A percentile compares a stretch with the other conserved stretches of the same genome.
Evolutionary conservation across 139 green algal genomes (phyloP).

Genomic region (Haematococcus lacustris): DNA sequence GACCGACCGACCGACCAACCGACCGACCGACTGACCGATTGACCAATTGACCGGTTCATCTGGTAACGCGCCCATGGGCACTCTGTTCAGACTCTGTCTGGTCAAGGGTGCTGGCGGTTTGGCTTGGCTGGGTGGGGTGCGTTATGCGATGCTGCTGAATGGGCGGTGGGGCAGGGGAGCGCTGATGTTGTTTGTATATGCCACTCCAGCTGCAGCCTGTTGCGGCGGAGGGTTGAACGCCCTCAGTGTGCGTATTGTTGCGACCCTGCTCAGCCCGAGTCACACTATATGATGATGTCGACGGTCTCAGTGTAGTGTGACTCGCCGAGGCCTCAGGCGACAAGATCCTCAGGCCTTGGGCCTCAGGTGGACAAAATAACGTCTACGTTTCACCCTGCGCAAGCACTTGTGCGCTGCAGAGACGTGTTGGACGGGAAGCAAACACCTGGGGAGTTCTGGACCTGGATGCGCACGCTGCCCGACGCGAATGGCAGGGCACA

Average conservation of each 20-base stretch:
- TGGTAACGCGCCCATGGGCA: neutral
- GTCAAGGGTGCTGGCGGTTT: neutral
- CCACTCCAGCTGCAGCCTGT: too few relatives aligned
- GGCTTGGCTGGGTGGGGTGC: neutral
- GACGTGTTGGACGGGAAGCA: constrained; percentile 21
- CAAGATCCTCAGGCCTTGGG: neutral
- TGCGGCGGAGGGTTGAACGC: neutral
- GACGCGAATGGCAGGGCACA: constrained; percentile 42
- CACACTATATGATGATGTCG: neutral
- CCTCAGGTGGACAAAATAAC: neutral
- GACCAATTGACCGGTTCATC: too few relatives aligned
- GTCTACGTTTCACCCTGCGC: too few relatives aligned
- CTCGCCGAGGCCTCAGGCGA: neutral
- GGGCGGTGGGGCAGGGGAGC: too few relatives aligned
- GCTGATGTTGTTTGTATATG: too few relatives aligned
- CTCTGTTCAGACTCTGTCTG: neutral
- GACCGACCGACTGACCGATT: neutral
- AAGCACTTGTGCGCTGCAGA: neutral
- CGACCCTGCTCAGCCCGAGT: neutral
- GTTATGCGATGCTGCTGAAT: too few relatives aligned
- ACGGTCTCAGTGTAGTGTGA: neutral
- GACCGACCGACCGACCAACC: too few relatives aligned
- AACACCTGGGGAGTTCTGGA: constrained; percentile 26
- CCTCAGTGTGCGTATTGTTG: neutral
- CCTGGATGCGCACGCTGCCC: constrained; percentile 35